These are phyloP conservation scores for Massarina eburnea DNA, from an alignment of 2,329 filamentous ascomycete species.

Conservation along the genomic window DNA sequence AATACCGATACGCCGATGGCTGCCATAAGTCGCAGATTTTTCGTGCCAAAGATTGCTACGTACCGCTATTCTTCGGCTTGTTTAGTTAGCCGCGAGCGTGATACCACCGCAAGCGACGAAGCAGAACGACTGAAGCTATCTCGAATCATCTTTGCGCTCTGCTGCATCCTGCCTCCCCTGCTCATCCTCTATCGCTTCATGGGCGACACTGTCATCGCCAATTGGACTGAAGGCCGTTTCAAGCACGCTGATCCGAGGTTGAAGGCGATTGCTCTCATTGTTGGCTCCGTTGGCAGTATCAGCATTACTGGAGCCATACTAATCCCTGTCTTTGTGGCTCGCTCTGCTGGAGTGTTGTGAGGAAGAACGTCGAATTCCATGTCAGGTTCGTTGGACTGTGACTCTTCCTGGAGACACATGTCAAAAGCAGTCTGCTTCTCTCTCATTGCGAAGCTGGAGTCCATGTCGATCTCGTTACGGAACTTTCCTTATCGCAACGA, in stretches of 20 bases:
- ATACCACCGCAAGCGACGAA: conserved; percentile 24
- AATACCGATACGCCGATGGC: conserved; percentile 32
- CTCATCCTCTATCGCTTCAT: conserved; percentile 40
- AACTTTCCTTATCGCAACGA: too few relatives aligned
- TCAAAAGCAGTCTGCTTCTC: background rate
- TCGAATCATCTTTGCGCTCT: conserved; percentile 35
- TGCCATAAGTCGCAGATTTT: too few relatives aligned
- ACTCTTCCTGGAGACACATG: background rate
- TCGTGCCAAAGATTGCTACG: too few relatives aligned
- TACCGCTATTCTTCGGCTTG: too few relatives aligned
- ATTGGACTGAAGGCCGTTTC: conserved; percentile 33
- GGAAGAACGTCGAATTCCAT: background rate
- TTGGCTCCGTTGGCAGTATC: conserved; percentile 33
- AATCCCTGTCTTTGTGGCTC: conserved; percentile 23
- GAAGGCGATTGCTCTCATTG: conserved; percentile 35
- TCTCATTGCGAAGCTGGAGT: background rate
- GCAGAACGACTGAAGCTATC: conserved; percentile 31
- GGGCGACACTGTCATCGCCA: conserved; percentile 35
- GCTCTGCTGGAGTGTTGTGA: conserved; percentile 7
- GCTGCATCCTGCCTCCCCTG: conserved; percentile 38
- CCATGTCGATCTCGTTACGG: too few relatives aligned
- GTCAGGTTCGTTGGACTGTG: background rate
- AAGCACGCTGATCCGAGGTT: conserved; percentile 28
- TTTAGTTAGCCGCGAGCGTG: conserved; percentile 31
- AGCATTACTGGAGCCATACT: conserved; percentile 22